Base-by-base conservation (phyloP, 768 basidiomycete genomes). In the Podaxis sp. region DNA sequence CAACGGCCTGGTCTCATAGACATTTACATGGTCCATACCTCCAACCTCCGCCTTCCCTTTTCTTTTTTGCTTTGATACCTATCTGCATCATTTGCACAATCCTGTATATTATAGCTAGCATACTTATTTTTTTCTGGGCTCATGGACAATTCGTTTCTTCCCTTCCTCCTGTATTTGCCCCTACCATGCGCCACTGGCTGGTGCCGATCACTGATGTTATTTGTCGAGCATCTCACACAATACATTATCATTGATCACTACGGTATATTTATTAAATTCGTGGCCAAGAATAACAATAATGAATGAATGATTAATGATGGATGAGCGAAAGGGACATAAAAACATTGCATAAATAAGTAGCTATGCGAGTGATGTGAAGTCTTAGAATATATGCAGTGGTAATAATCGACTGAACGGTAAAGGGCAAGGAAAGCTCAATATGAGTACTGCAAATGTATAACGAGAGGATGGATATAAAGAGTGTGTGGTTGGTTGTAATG, bases 1-100 rank as follows among this genome's bases (percentile, higher is more conserved):
- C 52, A 76, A 83, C 65, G 78, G 78, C 59, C 73, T 82, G 16
- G 75, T 80, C 63, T 65, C 69, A 40, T 66, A 63, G 66, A 25
- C 28, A n/a, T 44, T 5, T 23, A 37, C 9, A 21, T 35, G 11
- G 9, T 2, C 18, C 27, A 37, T 32, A 37, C 6, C 28, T 14
- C 13, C 14, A 23, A 40, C 44, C 53, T 13, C 54, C 28, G 10
- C 56, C 44, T 54, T 11, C 9, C 44, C 54, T 42, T 61, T 36
- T 11, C 42, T 16, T 51, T 32, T 53, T 42, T 10, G 56, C 40
- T 59, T 50, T 37, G 42, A 42, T n/a, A 57, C 37, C 7, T 46
- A 42, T 46, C 28, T 27, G 18, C 32, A 46, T 48, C 32, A 38
- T 11, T 50, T 28, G 51, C 53, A 55, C 51, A 47, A 35, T 53